Base-by-base conservation (phyloP, 257 asterid genomes). In the Solanum appendiculatum region DNA sequence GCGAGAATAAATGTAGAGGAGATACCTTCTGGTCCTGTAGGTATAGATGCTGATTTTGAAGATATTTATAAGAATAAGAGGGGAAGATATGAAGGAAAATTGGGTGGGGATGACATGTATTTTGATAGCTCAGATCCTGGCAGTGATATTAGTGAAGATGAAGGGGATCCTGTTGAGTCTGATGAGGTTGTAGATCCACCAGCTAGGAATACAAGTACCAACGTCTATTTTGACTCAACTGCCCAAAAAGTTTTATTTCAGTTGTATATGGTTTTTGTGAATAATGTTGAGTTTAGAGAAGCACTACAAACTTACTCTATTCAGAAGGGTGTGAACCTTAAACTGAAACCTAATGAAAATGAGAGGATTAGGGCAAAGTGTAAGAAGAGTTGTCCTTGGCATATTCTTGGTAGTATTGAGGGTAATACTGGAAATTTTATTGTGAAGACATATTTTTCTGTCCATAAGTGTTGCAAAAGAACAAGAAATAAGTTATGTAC, bases 331-430 rank as follows among this genome's bases (percentile, higher is more conserved):
- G 21, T 66, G 23, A 29, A 29, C 11, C 18, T 68, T 68, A 68
- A 68, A 14, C 9, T 68, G 3, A 29, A 68, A 14, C 11, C 39
- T 68, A 68, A 68, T 68, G 2, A 27, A 3, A 66, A 29, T 11
- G 10, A 14, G 1, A 14, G 39, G 23, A 15, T 66, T 5, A 15
- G 1, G 8, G 8, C 1, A 63, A 63, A 9, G 31, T 1, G 6
- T 23, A 9, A 23, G 15, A 23, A 23, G 6, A 31, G 31, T 88
- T 90, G 74, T 86, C 92, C 83, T 9, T 87, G 85, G 2, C 89
- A 88, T 27, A 88, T 90, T 0, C 86, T 87, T 4, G 88, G 86
- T 8, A 84, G 86, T 31, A 73, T 86, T n/a, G 39, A 21, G 6
- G 12, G 54, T 2, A 74, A 6, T 6, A 74, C 11, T 6, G 1